Evolutionary conservation across 768 basidiomycete species (phyloP), one percentile per base, ranked within the genome.

Genomic region (Collybiopsis luxurians): DNA sequence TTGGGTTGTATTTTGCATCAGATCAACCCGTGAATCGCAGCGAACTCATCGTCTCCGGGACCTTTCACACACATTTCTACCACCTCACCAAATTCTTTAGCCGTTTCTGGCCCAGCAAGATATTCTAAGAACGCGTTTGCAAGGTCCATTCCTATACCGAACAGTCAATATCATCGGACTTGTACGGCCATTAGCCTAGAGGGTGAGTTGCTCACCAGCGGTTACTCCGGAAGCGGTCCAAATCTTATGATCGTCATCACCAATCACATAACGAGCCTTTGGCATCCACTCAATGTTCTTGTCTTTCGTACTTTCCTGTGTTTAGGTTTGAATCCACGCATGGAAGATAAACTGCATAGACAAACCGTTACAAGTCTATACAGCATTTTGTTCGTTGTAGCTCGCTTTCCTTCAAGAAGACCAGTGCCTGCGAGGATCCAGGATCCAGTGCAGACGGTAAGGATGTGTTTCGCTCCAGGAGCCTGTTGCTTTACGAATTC

Each of bases 151-250:
- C 71, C 72, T 53, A 66, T 53, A 40, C 30, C 12, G 30, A 19
- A 64, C 51, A 17, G 30, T 61, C 2, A 56, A 34, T 60, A 42
- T n/a, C n/a, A n/a, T n/a, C n/a, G n/a, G n/a, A n/a, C n/a, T n/a
- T n/a, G n/a, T n/a, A n/a, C n/a, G n/a, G n/a, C n/a, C n/a, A n/a
- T n/a, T n/a, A n/a, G n/a, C n/a, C n/a, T n/a, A 34, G 36, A 36
- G 38, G 38, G 23, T 26, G 24, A 6, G 2, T 28, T 64, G 63
- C 48, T 64, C 24, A 58, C 74, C 74, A 66, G 75, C 73, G 10
- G 72, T 64, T 28, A 74, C 65, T 15, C 75, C 75, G 6, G 73
- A 73, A 39, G 63, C 65, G 2, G 73, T 74, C 75, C 75, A 76
- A 31, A 71, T 65, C 43, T 73, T 72, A 42, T 70, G 73, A 56